Base-by-base conservation (phyloP, 2,329 filamentous ascomycete genomes). In the Ramichloridium luteum region DNA sequence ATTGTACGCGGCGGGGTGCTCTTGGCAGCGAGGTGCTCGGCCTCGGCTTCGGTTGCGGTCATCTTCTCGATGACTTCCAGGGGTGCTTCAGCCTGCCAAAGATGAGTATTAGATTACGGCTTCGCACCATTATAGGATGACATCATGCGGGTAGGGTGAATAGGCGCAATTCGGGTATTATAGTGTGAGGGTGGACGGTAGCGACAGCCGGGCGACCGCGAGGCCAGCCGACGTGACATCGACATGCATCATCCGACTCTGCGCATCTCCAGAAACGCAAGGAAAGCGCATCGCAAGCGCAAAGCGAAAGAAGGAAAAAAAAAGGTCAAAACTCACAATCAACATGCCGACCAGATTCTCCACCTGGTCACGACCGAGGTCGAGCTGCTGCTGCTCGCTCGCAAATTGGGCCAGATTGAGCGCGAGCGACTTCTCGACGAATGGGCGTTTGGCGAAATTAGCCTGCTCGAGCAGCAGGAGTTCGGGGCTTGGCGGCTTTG, bases 401-500 rank as follows among this genome's bases (percentile, higher is more conserved):
- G 65, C 60, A 22, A 82, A 59, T 39, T 70, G 66, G 27, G 68
- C 62, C 17, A 84, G 62, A 38, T 72, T 74, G 37, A 82, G 63
- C 4, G 74, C 76, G 26, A 74, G 68, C 49, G 80, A 76, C 48
- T 78, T 68, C 52, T 80, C 72, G 31, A 68, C 64, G 13, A 80
- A 56, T n/a, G 57, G 61, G 30, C 59, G 61, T 32, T 58, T 54
- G 40, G 48, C 60, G 45, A 63, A 58, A 40, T 62, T 49, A 47
- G 51, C 44, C 36, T 51, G 48, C 20, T 48, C 38, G 13, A 53
- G 43, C 9, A 40, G 31, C 40, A 35, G 9, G 41, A 36, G 15
- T 26, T 29, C 13, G 35, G 27, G 6, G 8, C n/a, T 23, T n/a
- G 20, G 31, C 13, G 6, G 38, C 25, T n/a, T n/a, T n/a, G n/a